These are phyloP conservation scores for Blastocystis sp. DNA, from an alignment of 352 stramenopile genomes.

Conservation along the genomic window DNA sequence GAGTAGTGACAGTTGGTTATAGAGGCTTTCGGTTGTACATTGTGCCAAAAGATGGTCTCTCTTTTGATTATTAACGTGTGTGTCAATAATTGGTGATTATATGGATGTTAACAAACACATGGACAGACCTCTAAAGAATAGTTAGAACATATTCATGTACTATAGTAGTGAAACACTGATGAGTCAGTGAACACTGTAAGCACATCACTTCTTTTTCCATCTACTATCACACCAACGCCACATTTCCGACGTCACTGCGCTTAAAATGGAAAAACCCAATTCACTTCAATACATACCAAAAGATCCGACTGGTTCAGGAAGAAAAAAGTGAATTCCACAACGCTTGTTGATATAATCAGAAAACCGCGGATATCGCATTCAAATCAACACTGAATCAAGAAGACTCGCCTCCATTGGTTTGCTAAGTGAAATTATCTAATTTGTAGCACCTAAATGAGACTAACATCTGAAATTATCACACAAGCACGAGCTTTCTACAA, in stretches of 20 bases:
- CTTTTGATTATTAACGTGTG: slow-evolving; percentile 12
- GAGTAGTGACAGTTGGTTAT: slow-evolving; percentile 75
- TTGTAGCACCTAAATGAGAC: slow-evolving; percentile 32
- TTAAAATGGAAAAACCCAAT: neutral
- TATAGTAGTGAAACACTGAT: neutral
- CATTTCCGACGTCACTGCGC: neutral
- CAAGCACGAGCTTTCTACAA: slow-evolving; percentile 63
- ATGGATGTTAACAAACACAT: neutral
- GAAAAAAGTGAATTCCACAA: neutral
- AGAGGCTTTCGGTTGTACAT: slow-evolving; percentile 64
- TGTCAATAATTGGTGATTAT: neutral
- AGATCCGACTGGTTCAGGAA: neutral
- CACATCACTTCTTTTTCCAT: neutral
- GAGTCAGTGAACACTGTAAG: neutral
- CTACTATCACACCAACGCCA: slow-evolving; percentile 17
- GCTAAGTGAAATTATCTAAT: neutral
- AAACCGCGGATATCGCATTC: neutral
- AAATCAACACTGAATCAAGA: neutral
- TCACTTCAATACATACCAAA: neutral
- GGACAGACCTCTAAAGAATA: neutral
- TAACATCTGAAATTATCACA: slow-evolving; percentile 54
- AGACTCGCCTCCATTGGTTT: neutral
- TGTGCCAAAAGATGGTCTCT: slow-evolving; percentile 48
- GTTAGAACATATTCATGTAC: neutral
- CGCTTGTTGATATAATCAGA: neutral